Percentiles rank a stretch among this genome's conserved stretches.
phyloP scores from a whole-genome alignment of 192 early-diverging fungal genomes.

The Linnemannia schmuckeri region DNA sequence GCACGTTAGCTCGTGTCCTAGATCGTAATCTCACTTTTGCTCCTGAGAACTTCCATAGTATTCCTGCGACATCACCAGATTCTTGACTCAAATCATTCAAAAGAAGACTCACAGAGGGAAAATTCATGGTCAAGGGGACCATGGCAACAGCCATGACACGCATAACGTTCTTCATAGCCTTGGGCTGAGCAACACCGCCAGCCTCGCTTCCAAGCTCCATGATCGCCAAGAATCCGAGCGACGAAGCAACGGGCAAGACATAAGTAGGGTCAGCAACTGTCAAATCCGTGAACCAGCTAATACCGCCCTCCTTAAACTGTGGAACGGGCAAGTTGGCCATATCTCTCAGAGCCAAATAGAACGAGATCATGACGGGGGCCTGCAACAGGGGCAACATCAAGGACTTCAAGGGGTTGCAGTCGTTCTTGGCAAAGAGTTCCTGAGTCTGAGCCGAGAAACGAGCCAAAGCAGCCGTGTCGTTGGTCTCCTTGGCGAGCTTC shows the following conservation, averaged over 20 bases:
- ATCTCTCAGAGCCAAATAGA: slow-evolving; percentile 85
- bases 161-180: slow-evolving; percentile 52
- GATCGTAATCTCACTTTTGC: background rate
- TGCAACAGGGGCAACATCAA: slow-evolving; percentile 76
- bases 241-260: slow-evolving; percentile 83
- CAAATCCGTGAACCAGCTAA: slow-evolving; percentile 90
- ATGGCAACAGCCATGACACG: slow-evolving; percentile 58
- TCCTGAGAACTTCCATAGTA: too few species aligned
- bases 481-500: slow-evolving; percentile 63
- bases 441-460: slow-evolving; percentile 56
- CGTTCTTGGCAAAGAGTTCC: slow-evolving; percentile 77
- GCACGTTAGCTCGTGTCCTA: background rate
- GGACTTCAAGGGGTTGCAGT: slow-evolving; percentile 74
- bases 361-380: slow-evolving; percentile 84
- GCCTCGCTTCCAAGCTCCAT: slow-evolving; percentile 72
- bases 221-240: slow-evolving; percentile 75
- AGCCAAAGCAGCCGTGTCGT: slow-evolving; percentile 69
- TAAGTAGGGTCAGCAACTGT: slow-evolving; percentile 83
- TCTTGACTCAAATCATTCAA: background rate
- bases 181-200: slow-evolving; percentile 43
- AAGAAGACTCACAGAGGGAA: slow-evolving; percentile 45
- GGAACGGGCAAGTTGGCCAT: slow-evolving; percentile 89
- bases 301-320: slow-evolving; percentile 81
- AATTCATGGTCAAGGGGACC: slow-evolving; percentile 52
- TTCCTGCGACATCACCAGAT: background rate